Conservation (phyloP, 495 filamentous ascomycete species). For the Alectoria sarmentosa region DNA sequence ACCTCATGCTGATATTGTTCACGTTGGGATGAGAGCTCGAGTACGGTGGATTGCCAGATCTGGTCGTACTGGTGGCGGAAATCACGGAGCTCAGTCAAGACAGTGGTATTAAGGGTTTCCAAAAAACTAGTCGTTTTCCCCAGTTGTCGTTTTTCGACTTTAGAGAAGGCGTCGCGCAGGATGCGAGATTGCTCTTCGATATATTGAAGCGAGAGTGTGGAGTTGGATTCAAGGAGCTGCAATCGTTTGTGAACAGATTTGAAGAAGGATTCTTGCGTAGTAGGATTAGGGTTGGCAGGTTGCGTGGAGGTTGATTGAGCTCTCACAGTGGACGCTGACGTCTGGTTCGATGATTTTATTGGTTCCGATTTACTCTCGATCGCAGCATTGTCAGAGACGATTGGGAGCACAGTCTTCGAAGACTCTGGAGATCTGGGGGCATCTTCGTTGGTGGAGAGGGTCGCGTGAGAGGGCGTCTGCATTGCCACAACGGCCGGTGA, state of each 20-base stretch:
- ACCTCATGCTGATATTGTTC: slow-evolving; percentile 75
- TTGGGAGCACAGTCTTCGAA: slow-evolving; percentile 24
- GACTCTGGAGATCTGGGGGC: slow-evolving; percentile 3
- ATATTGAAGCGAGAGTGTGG: slow-evolving; percentile 87
- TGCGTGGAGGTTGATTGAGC: slow-evolving; percentile 40
- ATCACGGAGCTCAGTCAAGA: slow-evolving; percentile 73
- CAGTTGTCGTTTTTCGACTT: slow-evolving; percentile 84
- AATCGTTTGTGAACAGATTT: slow-evolving; percentile 92
- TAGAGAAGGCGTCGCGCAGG: slow-evolving; percentile 81
- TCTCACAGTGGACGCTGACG: slow-evolving; percentile 38
- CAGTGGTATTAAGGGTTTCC: slow-evolving; percentile 75
- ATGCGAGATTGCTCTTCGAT: slow-evolving; percentile 94
- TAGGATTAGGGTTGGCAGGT: slow-evolving; percentile 60
- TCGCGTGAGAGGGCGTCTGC: slow-evolving; percentile 25
- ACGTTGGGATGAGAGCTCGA: slow-evolving; percentile 82
- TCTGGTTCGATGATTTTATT: slow-evolving; percentile 21
- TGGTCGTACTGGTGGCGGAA: slow-evolving; percentile 88
- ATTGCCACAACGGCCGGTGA: slow-evolving; percentile 10
- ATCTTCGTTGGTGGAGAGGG: not conserved
- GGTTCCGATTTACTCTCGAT: not conserved
- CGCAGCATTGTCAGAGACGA: slow-evolving; percentile 24
- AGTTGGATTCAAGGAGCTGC: slow-evolving; percentile 83
- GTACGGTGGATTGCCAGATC: slow-evolving; percentile 89
- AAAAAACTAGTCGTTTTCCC: slow-evolving; percentile 76
- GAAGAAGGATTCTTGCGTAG: slow-evolving; percentile 95